Evolutionary conservation across 2,329 filamentous ascomycete species (phyloP).

Genomic region (Fusarium brevicatenulatum): DNA sequence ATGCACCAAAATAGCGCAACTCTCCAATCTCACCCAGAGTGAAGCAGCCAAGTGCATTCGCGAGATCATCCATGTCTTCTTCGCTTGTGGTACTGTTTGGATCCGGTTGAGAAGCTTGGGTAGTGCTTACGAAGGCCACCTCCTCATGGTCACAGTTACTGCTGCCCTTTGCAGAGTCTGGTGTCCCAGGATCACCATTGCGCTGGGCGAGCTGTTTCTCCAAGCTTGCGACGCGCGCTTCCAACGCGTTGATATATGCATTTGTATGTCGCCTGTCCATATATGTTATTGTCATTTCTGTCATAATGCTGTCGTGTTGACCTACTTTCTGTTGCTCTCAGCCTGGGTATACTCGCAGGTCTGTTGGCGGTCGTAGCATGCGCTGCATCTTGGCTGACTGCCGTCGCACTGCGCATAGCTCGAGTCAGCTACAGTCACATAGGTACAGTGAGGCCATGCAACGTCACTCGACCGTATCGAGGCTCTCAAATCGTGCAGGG

Average conservation of each 20-base stretch:
- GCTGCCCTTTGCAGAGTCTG: not conserved
- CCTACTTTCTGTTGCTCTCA: conserved; percentile 12
- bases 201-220: not conserved
- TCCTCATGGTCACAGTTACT: not conserved
- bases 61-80: conserved; percentile 3
- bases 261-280: not conserved
- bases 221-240: not conserved
- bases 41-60: not conserved
- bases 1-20: conserved; percentile 5
- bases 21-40: conserved; percentile 10
- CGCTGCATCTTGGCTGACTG: conserved; percentile 6
- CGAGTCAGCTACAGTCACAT: not conserved
- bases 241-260: conserved; percentile 9
- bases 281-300: rapidly evolving
- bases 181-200: not conserved
- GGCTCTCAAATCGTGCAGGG: not conserved
- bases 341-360: conserved; percentile 6
- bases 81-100: not conserved
- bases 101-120: not conserved
- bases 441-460: too few species aligned
- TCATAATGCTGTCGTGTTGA: rapidly evolving
- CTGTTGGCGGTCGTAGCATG: conserved; percentile 3
- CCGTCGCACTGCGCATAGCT: not conserved
- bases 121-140: too few species aligned
- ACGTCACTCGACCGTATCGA: not conserved